Conservation (phyloP, 768 basidiomycete species). For the Amylocystis lapponica region DNA sequence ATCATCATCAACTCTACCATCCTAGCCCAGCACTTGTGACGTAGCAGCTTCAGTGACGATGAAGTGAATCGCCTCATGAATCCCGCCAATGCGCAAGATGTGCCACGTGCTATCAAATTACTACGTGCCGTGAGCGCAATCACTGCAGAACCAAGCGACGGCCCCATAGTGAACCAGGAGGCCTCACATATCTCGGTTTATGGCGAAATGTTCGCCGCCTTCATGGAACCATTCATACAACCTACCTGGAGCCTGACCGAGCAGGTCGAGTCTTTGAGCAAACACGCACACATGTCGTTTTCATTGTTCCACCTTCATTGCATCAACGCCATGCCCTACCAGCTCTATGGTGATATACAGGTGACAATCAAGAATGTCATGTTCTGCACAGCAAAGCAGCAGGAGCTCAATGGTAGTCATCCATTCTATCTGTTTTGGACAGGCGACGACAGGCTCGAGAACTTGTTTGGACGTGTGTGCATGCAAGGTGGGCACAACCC, state of each 20-base stretch:
- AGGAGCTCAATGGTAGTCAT: constrained; percentile 5
- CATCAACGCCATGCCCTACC: constrained; percentile 8
- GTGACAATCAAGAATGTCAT: constrained; percentile 14
- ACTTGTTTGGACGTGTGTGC: constrained; percentile 7
- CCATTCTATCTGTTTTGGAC: constrained; percentile 5
- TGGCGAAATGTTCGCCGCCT: constrained; percentile 20
- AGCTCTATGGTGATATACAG: constrained; percentile 13
- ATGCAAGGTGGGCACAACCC: constrained; percentile 9
- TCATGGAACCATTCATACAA: constrained; percentile 6
- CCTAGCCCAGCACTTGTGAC: constrained; percentile 5
- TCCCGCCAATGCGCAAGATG: constrained; percentile 21
- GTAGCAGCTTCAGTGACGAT: constrained; percentile 1
- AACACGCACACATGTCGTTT: constrained; percentile 9
- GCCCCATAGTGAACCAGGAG: constrained; percentile 14
- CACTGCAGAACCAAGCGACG: constrained; percentile 6
- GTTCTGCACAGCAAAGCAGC: constrained; percentile 16
- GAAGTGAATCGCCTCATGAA: constrained; percentile 12
- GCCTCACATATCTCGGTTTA: constrained; percentile 18
- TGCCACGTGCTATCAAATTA: constrained; percentile 22
- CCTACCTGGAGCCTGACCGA: constrained; percentile 3
- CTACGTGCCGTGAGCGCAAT: constrained; percentile 15
- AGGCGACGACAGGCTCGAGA: constrained; percentile 12
- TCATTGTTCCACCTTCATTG: constrained; percentile 4
- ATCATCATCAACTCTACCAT: constrained; percentile 13
- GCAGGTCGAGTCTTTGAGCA: constrained; percentile 9